These are phyloP conservation scores for Blastobotrys capitulatus DNA, from an alignment of 1,139 yeast genomes.

Conservation along the genomic window DNA sequence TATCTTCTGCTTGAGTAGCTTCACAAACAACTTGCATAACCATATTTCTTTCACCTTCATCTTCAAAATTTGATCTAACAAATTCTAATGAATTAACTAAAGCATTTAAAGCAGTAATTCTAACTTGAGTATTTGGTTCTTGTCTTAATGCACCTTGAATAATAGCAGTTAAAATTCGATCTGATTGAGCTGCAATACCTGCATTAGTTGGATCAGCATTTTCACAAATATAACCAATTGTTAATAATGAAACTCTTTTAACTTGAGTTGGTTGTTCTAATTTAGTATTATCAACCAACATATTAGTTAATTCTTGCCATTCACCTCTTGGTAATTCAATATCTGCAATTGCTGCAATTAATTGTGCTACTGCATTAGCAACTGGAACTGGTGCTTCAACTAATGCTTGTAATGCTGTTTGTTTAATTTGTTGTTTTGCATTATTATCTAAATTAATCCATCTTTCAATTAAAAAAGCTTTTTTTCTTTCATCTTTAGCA, in stretches of 20 bases:
- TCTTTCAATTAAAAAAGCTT: constrained; percentile 34
- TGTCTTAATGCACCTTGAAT: constrained; percentile 90
- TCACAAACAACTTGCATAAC: constrained; percentile 99
- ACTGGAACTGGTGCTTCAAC: constrained; percentile 68
- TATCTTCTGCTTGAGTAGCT: constrained; percentile 85
- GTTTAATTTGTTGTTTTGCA: constrained; percentile 60
- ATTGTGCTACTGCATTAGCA: constrained; percentile 85
- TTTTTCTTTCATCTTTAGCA: constrained; percentile 47
- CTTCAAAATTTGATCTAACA: constrained; percentile 78
- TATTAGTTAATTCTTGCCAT: constrained; percentile 83
- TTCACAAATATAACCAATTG: constrained; percentile 96
- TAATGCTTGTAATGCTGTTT: constrained; percentile 54
- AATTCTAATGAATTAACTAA: constrained; percentile 87
- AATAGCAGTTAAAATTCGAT: constrained; percentile 89
- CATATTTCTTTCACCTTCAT: constrained; percentile 92
- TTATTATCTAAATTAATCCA: constrained; percentile 56
- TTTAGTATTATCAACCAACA: constrained; percentile 79
- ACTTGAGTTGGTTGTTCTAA: constrained; percentile 70
- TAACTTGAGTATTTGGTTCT: constrained; percentile 68
- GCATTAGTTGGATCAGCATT: constrained; percentile 83
- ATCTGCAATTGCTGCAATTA: constrained; percentile 93
- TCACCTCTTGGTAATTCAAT: constrained; percentile 83
- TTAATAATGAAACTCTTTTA: constrained; percentile 78
- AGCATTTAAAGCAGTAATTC: constrained; percentile 89
- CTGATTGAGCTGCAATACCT: constrained; percentile 75